Conservation (phyloP, 257 asterid genomes). For the Avicennia marina region DNA sequence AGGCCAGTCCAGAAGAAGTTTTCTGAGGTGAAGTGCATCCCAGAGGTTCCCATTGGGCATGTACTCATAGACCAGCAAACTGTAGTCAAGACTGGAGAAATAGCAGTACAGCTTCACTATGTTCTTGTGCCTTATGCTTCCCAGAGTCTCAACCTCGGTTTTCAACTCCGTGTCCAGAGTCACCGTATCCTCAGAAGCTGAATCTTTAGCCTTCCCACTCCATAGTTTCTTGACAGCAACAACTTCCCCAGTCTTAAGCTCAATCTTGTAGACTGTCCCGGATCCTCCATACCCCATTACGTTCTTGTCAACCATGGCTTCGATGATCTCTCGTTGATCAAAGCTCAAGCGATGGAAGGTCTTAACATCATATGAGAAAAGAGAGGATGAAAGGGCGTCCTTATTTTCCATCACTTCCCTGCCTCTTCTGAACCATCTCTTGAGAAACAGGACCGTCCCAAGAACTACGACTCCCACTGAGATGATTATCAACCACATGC, state of each 20-base stretch:
- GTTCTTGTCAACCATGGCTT: slow-evolving; percentile 77
- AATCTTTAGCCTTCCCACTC: slow-evolving; percentile 55
- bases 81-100: slow-evolving; percentile 64
- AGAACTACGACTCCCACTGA: slow-evolving; percentile 44
- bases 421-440: slow-evolving; percentile 44
- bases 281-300: slow-evolving; percentile 98
- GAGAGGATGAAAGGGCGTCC: slow-evolving; percentile 49
- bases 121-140: slow-evolving; percentile 91
- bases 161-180: slow-evolving; percentile 60
- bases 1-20: slow-evolving; percentile 67
- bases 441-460: slow-evolving; percentile 46
- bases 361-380: slow-evolving; percentile 65
- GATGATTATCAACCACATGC: slow-evolving; percentile 51
- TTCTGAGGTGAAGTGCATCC: slow-evolving; percentile 70
- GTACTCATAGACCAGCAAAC: slow-evolving; percentile 73
- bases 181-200: slow-evolving; percentile 30
- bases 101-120: slow-evolving; percentile 82
- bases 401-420: slow-evolving; percentile 34
- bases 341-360: slow-evolving; percentile 79
- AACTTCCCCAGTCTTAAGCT: slow-evolving; percentile 56
- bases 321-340: slow-evolving; percentile 70
- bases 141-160: slow-evolving; percentile 86
- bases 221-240: slow-evolving; percentile 89
- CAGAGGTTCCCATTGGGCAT: slow-evolving; percentile 91
- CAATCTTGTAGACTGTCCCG: slow-evolving; percentile 76